Evolutionary conservation across 768 basidiomycete genomes (phyloP).

Genomic region (Tulasnella sp.): DNA sequence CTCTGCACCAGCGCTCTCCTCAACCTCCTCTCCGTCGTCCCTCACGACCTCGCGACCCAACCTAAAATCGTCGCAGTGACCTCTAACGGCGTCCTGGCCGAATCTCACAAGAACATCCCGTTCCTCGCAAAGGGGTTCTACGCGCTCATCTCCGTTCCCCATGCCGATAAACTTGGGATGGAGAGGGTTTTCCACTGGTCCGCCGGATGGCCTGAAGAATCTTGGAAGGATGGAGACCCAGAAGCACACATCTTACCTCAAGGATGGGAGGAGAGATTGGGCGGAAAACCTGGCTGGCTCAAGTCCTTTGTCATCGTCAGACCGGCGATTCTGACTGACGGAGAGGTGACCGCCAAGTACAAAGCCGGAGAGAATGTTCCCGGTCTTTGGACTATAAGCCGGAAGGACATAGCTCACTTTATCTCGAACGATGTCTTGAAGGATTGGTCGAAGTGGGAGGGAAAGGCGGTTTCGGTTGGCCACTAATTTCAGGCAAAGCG

Average conservation of each 20-base stretch:
- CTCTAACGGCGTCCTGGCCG: constrained; percentile 48
- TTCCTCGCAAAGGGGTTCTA: constrained; percentile 50
- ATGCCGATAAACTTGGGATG: constrained; percentile 57
- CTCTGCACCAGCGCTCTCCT: constrained; percentile 57
- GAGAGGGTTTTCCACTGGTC: constrained; percentile 41
- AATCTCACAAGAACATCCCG: constrained; percentile 48
- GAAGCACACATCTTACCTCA: constrained; percentile 7
- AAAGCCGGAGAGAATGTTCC: neutral
- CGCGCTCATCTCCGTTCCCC: constrained; percentile 44
- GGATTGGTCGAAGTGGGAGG: constrained; percentile 17
- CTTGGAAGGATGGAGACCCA: neutral
- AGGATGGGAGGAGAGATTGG: constrained; percentile 3
- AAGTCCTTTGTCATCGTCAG: constrained; percentile 16
- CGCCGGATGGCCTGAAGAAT: constrained; percentile 16
- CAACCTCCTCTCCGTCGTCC: constrained; percentile 43
- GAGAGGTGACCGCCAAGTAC: neutral
- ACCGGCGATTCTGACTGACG: constrained; percentile 17
- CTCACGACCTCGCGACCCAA: constrained; percentile 24
- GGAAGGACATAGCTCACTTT: constrained; percentile 23
- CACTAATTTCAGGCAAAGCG: neutral
- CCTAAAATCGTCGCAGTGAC: constrained; percentile 55
- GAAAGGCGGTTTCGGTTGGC: constrained; percentile 7
- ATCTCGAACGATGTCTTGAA: constrained; percentile 2
- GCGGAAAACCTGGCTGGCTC: constrained; percentile 7
- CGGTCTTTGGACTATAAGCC: constrained; percentile 3